These are phyloP conservation scores for Funneliformis mosseae DNA, from an alignment of 192 early-diverging fungal species.

Conservation along the genomic window DNA sequence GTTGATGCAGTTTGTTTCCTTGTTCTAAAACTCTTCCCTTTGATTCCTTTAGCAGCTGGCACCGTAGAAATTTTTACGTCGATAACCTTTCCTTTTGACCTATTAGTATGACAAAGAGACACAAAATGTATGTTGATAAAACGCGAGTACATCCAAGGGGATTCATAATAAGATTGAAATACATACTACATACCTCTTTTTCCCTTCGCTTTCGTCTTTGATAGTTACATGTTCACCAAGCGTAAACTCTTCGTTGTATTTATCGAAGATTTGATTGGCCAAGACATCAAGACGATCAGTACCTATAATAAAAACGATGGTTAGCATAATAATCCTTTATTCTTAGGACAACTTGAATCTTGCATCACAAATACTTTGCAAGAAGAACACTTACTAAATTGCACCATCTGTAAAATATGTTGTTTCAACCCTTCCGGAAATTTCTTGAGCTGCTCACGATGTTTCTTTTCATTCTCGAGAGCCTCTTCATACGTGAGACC, in stretches of 20 bases:
- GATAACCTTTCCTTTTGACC: not conserved
- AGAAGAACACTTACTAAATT: conserved; percentile 69
- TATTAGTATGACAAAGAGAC: not conserved
- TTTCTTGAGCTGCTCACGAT: conserved; percentile 59
- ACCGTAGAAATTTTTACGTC: not conserved
- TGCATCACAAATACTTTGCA: conserved; percentile 47
- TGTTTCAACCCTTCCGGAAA: conserved; percentile 70
- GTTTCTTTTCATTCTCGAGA: conserved; percentile 69
- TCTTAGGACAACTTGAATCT: conserved; percentile 44
- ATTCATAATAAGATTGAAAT: not conserved
- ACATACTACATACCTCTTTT: not conserved
- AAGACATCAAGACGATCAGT: conserved; percentile 50
- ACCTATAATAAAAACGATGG: not conserved
- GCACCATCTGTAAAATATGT: conserved; percentile 62
- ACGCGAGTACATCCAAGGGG: not conserved
- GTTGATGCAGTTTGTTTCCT: not conserved
- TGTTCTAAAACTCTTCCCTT: not conserved
- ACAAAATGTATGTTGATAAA: not conserved
- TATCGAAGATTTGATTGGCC: conserved; percentile 5
- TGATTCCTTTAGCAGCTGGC: not conserved
- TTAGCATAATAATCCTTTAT: conserved; percentile 42
- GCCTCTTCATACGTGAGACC: conserved; percentile 84
- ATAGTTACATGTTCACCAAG: not conserved
- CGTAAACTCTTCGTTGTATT: not conserved
- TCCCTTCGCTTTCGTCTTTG: not conserved